A percentile compares a stretch with the other conserved stretches of the same genome.
Conservation (phyloP, 2,329 filamentous ascomycete species). For the Paraphoma chrysanthemicola region DNA sequence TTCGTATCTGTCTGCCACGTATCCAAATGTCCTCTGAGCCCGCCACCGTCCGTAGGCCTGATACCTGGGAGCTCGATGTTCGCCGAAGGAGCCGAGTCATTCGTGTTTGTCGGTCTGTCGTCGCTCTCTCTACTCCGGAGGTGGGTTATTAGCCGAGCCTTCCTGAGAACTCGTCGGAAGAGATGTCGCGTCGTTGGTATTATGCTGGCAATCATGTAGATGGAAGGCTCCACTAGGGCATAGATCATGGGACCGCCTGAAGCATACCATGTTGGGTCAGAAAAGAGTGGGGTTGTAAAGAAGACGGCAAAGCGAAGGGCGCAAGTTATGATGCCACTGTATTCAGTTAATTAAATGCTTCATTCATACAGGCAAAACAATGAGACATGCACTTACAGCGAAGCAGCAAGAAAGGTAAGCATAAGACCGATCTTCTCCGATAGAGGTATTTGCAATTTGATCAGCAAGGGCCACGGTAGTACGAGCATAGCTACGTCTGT, state of each 20-base stretch:
- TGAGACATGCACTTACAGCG: conserved; percentile 1
- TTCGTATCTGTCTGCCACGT: conserved; percentile 1
- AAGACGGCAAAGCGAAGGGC: conserved; percentile 3
- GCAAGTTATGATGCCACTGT: conserved; percentile 5
- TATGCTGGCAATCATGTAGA: conserved; percentile 6
- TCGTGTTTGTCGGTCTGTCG: not conserved
- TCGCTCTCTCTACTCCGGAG: conserved; percentile 1
- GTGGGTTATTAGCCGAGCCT: not conserved
- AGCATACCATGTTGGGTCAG: conserved; percentile 6
- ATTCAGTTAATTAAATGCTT: not conserved
- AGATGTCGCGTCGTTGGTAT: conserved; percentile 4
- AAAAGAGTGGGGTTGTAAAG: conserved; percentile 2
- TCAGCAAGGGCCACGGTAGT: conserved; percentile 7
- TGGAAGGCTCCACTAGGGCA: conserved; percentile 4
- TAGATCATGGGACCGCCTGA: conserved; percentile 4
- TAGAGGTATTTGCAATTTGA: not conserved
- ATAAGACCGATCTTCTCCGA: conserved; percentile 3
- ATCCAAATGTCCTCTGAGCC: not conserved
- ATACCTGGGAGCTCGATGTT: not conserved
- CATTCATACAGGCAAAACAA: not conserved
- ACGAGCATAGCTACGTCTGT: conserved; percentile 11
- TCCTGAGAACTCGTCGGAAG: not conserved
- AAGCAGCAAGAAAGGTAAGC: conserved; percentile 3
- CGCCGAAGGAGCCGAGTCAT: not conserved
- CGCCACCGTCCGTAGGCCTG: not conserved